Percentiles rank a stretch among this genome's conserved stretches.
Evolutionary conservation across 179 eudicot species (phyloP).

Genomic region (Camellia oleifera): DNA sequence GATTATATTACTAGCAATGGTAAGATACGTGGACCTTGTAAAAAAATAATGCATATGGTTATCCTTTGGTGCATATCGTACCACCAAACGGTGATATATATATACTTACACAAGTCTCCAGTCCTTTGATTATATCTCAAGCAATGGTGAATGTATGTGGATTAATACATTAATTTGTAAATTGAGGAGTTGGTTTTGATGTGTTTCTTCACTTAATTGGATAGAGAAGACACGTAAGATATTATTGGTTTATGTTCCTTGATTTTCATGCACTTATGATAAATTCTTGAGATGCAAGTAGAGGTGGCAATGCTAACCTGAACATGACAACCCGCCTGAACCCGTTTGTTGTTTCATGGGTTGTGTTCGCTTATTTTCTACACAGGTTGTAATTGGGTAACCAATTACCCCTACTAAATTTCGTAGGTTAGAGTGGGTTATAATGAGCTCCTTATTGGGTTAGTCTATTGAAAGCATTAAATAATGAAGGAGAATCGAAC

Average conservation of each 20-base stretch:
- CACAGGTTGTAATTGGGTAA: too few species aligned
- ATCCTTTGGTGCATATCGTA: background rate
- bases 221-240: background rate
- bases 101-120: background rate
- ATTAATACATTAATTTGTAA: background rate
- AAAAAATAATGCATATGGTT: background rate
- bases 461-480: too few species aligned
- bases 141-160: constrained; percentile 12
- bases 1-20: constrained; percentile 85
- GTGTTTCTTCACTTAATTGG: background rate
- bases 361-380: too few species aligned
- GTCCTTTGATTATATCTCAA: background rate
- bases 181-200: background rate
- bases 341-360: too few species aligned
- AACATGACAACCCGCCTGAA: too few species aligned
- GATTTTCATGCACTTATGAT: background rate
- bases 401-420: too few species aligned
- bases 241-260: background rate
- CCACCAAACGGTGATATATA: background rate
- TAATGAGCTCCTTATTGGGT: too few species aligned
- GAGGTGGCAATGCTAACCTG: too few species aligned
- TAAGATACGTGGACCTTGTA: constrained; percentile 23
- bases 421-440: too few species aligned
- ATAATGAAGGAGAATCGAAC: too few species aligned
- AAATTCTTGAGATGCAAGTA: background rate